Percentiles rank a stretch among this genome's conserved stretches.
Conservation (phyloP, 441 rosid genomes). For the Aleurites moluccanus region DNA sequence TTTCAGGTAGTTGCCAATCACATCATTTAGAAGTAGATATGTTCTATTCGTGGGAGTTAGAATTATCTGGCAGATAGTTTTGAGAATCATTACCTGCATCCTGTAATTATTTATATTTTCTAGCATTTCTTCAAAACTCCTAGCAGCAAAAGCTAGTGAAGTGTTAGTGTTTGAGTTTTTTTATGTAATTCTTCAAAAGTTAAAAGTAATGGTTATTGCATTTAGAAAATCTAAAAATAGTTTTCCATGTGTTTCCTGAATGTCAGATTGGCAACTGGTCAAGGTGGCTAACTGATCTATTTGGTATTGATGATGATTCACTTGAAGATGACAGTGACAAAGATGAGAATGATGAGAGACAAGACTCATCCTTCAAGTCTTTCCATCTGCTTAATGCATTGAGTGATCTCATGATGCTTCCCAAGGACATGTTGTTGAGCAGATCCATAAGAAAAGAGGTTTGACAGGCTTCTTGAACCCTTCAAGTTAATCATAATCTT, state of each 20-base stretch:
- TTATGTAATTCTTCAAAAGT: background rate
- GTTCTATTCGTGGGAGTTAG: background rate
- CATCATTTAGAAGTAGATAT: background rate
- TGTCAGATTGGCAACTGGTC: conserved; percentile 97
- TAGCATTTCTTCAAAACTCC: background rate
- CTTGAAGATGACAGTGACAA: conserved; percentile 38
- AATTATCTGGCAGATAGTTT: background rate
- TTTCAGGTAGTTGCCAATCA: background rate
- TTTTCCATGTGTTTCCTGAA: conserved; percentile 19
- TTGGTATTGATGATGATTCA: conserved; percentile 68
- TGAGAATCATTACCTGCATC: background rate
- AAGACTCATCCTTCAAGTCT: conserved; percentile 58
- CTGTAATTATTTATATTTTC: background rate
- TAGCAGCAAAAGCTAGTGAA: background rate
- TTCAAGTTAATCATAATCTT: conserved; percentile 15
- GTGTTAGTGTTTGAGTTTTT: background rate
- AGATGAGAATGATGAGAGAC: conserved; percentile 37
- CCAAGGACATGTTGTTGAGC: conserved; percentile 85
- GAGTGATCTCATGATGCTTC: conserved; percentile 99
- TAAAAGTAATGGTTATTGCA: background rate
- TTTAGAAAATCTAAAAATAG: background rate
- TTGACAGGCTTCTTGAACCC: background rate
- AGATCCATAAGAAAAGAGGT: conserved; percentile 85
- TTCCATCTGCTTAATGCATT: conserved; percentile 85
- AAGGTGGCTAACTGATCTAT: conserved; percentile 88